Base-by-base conservation (phyloP, 2,329 filamentous ascomycete genomes). In the Fusarium mundagurra region DNA sequence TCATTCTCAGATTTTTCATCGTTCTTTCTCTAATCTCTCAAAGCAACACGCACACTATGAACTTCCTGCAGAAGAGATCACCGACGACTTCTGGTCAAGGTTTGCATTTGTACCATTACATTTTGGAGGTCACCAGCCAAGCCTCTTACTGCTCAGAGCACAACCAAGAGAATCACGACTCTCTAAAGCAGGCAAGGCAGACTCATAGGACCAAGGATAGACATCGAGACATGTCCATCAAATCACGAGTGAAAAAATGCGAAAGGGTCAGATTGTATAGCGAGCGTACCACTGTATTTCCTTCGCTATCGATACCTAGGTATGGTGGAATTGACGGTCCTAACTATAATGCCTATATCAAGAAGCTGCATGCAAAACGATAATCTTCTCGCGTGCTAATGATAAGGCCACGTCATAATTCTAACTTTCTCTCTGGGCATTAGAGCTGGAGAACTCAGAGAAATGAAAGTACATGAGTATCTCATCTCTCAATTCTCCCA, bases 361-460 rank as follows among this genome's bases (percentile, higher is more conserved):
- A 44, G 22, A 33, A 34, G 17, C n/a, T 47, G 18, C 11, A 36
- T 5, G 5, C 36, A 8, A 18, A 41, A 43, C 20, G 63, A 62
- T n/a, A 3, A 47, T 18, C 33, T 22, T 11, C 57, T 65, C 14
- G 48, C 48, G 41, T 74, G 67, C 18, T 18, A 71, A 31, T n/a
- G 39, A 12, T 38, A 51, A 14, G 41, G 33, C 17, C 71, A 71
- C 24, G 5, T 69, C 29, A 65, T 74, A 67, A 48, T 74, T n/a
- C 33, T 50, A 20, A 29, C 60, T 22, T 22, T 36, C 34, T 27
- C 22, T n/a, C 27, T 54, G 33, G 38, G 11, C 12, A 17, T 24
- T 34, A 24, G 17, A 51, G n/a, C 6, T n/a, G 31, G 24, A 24
- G 6, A 34, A 51, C 18, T n/a, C 5, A 18, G 22, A 12, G 50